These are phyloP conservation scores for Hymenochaete sp. DNA, from an alignment of 1,284 basidiomycete genomes.

Conservation along the genomic window DNA sequence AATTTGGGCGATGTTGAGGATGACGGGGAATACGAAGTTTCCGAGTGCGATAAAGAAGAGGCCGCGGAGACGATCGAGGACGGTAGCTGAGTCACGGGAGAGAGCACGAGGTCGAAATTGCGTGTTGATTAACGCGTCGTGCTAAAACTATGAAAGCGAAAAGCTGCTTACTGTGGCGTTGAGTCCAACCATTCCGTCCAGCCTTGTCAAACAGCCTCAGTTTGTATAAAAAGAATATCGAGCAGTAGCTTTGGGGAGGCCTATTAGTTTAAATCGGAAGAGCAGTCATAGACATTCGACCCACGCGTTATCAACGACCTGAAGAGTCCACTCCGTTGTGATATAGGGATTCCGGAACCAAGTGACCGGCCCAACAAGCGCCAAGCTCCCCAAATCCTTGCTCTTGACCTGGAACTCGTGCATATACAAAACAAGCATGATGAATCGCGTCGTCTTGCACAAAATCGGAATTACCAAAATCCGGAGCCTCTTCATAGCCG, in stretches of 20 bases:
- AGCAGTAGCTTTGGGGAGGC: slow-evolving; percentile 14
- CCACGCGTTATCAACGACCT: slow-evolving; percentile 28
- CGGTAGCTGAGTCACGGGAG: slow-evolving; percentile 20
- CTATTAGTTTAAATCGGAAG: too few relatives aligned
- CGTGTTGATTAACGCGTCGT: not conserved
- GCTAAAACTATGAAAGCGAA: not conserved
- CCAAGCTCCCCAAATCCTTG: slow-evolving; percentile 19
- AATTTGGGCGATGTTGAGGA: slow-evolving; percentile 26
- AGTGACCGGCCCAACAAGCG: slow-evolving; percentile 12
- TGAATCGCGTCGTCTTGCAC: too few relatives aligned
- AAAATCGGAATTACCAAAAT: slow-evolving; percentile 23
- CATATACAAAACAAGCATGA: too few relatives aligned
- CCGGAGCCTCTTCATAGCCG: slow-evolving; percentile 17
- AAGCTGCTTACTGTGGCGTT: slow-evolving; percentile 1
- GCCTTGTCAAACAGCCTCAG: slow-evolving; percentile 1
- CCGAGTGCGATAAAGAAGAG: slow-evolving; percentile 28
- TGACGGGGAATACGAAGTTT: slow-evolving; percentile 29
- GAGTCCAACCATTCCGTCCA: slow-evolving; percentile 1
- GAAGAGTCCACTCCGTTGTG: slow-evolving; percentile 19
- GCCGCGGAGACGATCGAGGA: slow-evolving; percentile 21
- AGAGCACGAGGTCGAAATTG: too few relatives aligned
- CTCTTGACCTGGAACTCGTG: slow-evolving; percentile 19
- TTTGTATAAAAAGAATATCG: slow-evolving; percentile 10
- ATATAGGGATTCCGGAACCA: slow-evolving; percentile 18
- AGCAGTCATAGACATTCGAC: not conserved